These are phyloP conservation scores for Metschnikowia similis DNA, from an alignment of 805 yeast genomes.

Conservation along the genomic window DNA sequence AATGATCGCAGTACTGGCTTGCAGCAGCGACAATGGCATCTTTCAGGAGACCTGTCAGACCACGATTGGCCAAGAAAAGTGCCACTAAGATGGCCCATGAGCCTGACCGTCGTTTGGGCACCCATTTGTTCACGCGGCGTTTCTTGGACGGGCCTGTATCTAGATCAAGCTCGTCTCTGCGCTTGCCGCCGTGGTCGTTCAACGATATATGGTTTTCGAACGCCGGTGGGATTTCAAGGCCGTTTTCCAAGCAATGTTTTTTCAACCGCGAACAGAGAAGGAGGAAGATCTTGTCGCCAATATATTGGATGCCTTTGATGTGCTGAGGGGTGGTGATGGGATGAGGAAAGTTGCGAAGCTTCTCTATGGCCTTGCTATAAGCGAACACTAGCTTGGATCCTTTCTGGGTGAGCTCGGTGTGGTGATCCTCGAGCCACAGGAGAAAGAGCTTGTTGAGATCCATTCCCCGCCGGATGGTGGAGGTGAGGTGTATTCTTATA, in stretches of 20 bases:
- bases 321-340: constrained; percentile 54
- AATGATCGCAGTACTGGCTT: constrained; percentile 49
- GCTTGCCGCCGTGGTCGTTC: constrained; percentile 11
- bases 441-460: constrained; percentile 51
- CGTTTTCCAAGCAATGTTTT: constrained; percentile 54
- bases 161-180: constrained; percentile 11
- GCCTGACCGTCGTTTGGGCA: constrained; percentile 76
- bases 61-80: constrained; percentile 46
- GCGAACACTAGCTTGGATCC: constrained; percentile 52
- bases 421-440: constrained; percentile 56
- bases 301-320: constrained; percentile 53
- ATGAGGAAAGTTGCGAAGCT: constrained; percentile 42
- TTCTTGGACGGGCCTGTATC: constrained; percentile 8
- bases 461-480: background rate
- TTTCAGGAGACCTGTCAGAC: constrained; percentile 54
- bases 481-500: background rate
- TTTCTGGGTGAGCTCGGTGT: constrained; percentile 39
- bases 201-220: constrained; percentile 17
- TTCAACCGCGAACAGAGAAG: constrained; percentile 44
- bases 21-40: constrained; percentile 55
- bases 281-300: constrained; percentile 68
- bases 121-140: constrained; percentile 35
- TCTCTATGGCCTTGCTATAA: constrained; percentile 53
- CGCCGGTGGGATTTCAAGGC: constrained; percentile 40
- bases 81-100: constrained; percentile 77